Percentiles rank a stretch among this genome's conserved stretches.
phyloP scores from a whole-genome alignment of 2,329 filamentous ascomycete species.

The Trichoderma brevicompactum region DNA sequence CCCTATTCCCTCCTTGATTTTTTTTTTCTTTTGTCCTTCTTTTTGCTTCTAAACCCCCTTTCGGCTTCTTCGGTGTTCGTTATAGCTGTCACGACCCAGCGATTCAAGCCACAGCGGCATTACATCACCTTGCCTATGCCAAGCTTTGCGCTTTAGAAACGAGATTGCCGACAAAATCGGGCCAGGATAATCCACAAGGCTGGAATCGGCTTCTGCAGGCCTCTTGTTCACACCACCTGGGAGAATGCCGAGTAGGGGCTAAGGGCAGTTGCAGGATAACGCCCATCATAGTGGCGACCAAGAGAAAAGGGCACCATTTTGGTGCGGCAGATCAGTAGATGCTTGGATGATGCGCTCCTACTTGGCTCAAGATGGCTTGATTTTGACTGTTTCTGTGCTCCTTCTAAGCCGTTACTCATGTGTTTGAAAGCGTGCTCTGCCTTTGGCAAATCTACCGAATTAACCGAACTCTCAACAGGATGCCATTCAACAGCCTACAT shows the following conservation, averaged over 20 bases:
- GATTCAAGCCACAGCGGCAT: constrained; percentile 16
- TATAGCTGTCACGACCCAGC: background rate
- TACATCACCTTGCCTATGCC: constrained; percentile 29
- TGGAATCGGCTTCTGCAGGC: background rate
- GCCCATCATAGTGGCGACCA: too few relatives aligned
- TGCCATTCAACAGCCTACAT: too few relatives aligned
- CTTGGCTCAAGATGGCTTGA: background rate
- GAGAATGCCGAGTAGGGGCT: background rate
- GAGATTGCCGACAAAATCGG: constrained; percentile 26
- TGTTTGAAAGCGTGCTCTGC: background rate
- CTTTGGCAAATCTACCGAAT: too few relatives aligned
- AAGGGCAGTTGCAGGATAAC: too few relatives aligned
- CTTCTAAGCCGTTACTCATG: background rate
- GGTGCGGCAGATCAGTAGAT: too few relatives aligned
- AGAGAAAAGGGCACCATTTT: too few relatives aligned
- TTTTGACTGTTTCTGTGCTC: background rate
- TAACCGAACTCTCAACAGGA: too few relatives aligned
- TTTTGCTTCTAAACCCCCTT: background rate
- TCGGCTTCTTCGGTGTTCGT: constrained; percentile 7
- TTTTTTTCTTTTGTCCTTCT: background rate
- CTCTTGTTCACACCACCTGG: background rate
- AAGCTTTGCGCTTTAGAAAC: constrained; percentile 18
- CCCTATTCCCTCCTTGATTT: too few relatives aligned
- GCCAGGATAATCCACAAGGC: constrained; percentile 25
- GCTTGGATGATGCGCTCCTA: too few relatives aligned